phyloP scores from a whole-genome alignment of 2,329 filamentous ascomycete species.

The Westerdykella sp. region DNA sequence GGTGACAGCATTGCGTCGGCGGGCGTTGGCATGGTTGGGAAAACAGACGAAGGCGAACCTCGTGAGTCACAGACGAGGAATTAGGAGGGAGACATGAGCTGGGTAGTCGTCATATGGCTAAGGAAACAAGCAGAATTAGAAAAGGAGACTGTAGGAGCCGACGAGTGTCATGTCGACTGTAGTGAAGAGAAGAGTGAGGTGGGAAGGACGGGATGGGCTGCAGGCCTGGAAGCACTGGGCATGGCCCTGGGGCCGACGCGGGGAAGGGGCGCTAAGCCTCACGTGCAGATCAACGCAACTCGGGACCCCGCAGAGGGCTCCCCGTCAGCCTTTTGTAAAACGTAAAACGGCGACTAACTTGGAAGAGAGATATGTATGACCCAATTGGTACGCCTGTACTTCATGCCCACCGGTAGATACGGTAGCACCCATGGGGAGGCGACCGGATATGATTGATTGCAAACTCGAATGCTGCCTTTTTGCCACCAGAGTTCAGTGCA shows the following conservation, averaged over 20 bases:
- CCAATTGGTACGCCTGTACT: too few species aligned
- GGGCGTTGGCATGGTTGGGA: conserved; percentile 46
- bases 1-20: conserved; percentile 38
- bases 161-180: conserved; percentile 11
- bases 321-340: too few species aligned
- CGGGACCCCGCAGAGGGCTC: too few species aligned
- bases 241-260: conserved; percentile 14
- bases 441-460: too few species aligned
- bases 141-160: conserved; percentile 6
- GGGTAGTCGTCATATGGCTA: conserved; percentile 16
- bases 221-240: conserved; percentile 1
- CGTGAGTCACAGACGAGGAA: neutral
- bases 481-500: too few species aligned
- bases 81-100: neutral
- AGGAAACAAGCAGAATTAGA: conserved; percentile 7
- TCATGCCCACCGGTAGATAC: too few species aligned
- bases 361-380: too few species aligned
- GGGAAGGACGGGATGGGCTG: conserved; percentile 17
- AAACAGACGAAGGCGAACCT: conserved; percentile 2
- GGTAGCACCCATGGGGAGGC: too few species aligned
- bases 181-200: conserved; percentile 7
- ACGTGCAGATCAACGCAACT: conserved; percentile 9
- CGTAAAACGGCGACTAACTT: too few species aligned
- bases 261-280: conserved; percentile 22
- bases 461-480: too few species aligned